phyloP scores from a whole-genome alignment of 306 rosid species.

The Biancaea sappan region DNA sequence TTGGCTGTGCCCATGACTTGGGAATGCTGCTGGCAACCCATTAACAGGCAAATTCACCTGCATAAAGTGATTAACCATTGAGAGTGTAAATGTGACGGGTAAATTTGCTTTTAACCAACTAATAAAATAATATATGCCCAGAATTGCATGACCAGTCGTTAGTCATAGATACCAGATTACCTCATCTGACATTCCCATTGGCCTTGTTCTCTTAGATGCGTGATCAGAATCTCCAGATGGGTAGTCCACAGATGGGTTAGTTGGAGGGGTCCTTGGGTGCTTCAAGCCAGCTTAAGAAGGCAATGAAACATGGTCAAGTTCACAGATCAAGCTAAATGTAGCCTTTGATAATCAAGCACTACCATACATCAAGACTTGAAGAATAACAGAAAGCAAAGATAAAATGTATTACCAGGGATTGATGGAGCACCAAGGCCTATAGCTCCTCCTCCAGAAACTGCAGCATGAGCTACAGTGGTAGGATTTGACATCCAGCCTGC shows the following conservation, averaged over 20 bases:
- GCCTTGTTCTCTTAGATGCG: conserved; percentile 81
- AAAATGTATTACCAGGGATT: conserved; percentile 68
- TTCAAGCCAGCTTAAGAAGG: conserved; percentile 73
- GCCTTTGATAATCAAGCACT: conserved; percentile 23
- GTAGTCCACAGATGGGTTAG: conserved; percentile 86
- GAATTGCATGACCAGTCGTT: not conserved
- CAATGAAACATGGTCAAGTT: conserved; percentile 31
- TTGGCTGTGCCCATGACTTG: conserved; percentile 76
- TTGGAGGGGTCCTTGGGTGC: conserved; percentile 97
- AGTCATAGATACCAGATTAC: conserved; percentile 42
- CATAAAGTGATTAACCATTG: conserved; percentile 32
- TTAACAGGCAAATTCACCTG: conserved; percentile 88
- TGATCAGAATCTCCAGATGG: conserved; percentile 94
- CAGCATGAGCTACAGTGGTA: conserved; percentile 76
- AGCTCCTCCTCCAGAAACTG: conserved; percentile 85
- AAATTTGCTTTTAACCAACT: not conserved
- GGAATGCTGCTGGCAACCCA: conserved; percentile 72
- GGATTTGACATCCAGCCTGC: conserved; percentile 99
- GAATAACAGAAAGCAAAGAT: conserved; percentile 34
- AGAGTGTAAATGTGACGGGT: conserved; percentile 1
- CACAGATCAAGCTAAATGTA: conserved; percentile 11
- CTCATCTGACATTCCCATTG: conserved; percentile 86
- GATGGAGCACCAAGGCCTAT: conserved; percentile 95
- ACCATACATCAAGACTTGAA: conserved; percentile 16
- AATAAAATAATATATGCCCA: not conserved